phyloP scores from a whole-genome alignment of 75 land plant genomes.

The Sequoia sempervirens region DNA sequence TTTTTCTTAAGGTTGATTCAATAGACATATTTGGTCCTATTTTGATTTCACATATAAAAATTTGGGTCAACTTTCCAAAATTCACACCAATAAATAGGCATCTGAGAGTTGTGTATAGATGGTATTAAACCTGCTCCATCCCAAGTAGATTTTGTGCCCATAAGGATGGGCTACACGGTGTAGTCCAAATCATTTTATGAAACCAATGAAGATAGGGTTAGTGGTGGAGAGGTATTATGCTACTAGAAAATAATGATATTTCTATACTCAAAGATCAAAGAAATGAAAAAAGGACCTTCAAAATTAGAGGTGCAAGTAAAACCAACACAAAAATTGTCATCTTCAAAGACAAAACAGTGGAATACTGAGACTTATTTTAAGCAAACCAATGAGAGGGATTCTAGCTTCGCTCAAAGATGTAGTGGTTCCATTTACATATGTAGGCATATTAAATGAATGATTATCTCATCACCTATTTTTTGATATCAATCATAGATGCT shows the following conservation, averaged over 20 bases:
- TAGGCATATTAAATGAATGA: too few relatives aligned
- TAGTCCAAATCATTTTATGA: too few relatives aligned
- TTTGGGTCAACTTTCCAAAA: conserved; percentile 1
- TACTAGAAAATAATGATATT: conserved; percentile 24
- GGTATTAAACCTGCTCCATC: not conserved
- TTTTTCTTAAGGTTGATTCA: not conserved
- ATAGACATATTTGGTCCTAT: not conserved
- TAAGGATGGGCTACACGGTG: not conserved
- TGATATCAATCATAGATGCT: too few relatives aligned
- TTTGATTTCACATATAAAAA: not conserved
- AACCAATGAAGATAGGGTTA: not conserved
- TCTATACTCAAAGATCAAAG: conserved; percentile 31
- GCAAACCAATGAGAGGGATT: too few relatives aligned
- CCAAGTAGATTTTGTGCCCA: not conserved
- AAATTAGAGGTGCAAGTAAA: conserved; percentile 10
- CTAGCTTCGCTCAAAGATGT: too few relatives aligned
- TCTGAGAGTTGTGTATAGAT: not conserved
- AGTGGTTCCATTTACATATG: too few relatives aligned
- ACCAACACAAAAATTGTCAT: too few relatives aligned
- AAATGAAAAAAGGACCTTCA: conserved; percentile 28
- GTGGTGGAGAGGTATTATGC: not conserved
- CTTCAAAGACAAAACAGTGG: too few relatives aligned
- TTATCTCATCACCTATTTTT: too few relatives aligned
- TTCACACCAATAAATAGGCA: not conserved
- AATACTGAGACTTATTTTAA: too few relatives aligned